phyloP scores from a whole-genome alignment of 2,329 filamentous ascomycete species.

The Talaromyces marneffei region DNA sequence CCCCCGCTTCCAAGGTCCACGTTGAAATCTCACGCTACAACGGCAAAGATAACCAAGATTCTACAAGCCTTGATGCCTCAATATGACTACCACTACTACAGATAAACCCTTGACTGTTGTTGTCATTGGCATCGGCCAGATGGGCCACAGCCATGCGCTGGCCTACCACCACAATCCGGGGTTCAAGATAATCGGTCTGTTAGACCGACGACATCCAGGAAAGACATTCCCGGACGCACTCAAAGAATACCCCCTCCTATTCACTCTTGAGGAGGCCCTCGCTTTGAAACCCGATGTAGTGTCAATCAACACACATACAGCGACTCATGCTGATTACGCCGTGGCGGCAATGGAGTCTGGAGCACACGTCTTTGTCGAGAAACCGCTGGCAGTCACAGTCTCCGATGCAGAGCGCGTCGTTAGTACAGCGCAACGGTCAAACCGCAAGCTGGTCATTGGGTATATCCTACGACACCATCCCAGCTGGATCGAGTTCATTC shows the following conservation, averaged over 20 bases:
- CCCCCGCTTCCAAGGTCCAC: background rate
- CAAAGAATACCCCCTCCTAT: slow-evolving; percentile 8
- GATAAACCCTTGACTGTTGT: slow-evolving; percentile 9
- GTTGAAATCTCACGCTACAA: background rate
- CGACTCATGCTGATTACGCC: slow-evolving; percentile 17
- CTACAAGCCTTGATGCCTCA: background rate
- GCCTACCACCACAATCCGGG: slow-evolving; percentile 18
- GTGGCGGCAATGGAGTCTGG: slow-evolving; percentile 17
- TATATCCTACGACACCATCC: slow-evolving; percentile 18
- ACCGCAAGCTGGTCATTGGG: slow-evolving; percentile 17
- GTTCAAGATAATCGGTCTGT: slow-evolving; percentile 15
- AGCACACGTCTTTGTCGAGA: slow-evolving; percentile 19
- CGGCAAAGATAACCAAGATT: too few species aligned
- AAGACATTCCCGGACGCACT: slow-evolving; percentile 13
- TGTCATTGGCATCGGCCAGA: slow-evolving; percentile 17
- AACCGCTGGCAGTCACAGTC: slow-evolving; percentile 15
- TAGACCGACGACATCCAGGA: slow-evolving; percentile 11
- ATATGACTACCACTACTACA: background rate
- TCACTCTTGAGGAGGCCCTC: slow-evolving; percentile 12
- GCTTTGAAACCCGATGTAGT: slow-evolving; percentile 17
- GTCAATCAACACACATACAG: slow-evolving; percentile 18
- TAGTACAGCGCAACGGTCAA: slow-evolving; percentile 11
- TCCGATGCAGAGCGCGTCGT: slow-evolving; percentile 15
- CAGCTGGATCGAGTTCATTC: slow-evolving; percentile 20
- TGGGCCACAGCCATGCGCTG: slow-evolving; percentile 18